Conservation (phyloP, 202 grass and related monocot genomes). For the Carex arenaria region DNA sequence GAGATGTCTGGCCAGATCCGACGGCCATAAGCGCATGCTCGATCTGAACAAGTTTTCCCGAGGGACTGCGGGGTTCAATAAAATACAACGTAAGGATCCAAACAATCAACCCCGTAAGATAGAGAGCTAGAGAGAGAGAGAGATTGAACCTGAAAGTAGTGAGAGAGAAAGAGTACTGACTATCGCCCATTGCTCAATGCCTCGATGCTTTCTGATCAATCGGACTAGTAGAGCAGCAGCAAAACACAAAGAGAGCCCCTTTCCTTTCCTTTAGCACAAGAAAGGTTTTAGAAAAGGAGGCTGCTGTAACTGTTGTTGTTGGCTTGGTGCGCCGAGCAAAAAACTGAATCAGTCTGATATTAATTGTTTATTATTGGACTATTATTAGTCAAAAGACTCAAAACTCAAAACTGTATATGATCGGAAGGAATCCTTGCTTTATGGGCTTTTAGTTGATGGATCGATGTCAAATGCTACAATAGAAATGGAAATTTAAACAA, state of each 20-base stretch:
- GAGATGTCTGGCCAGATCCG: conserved; percentile 92
- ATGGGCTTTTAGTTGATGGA: not conserved
- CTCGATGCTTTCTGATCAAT: conserved; percentile 4
- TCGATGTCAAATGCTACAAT: not conserved
- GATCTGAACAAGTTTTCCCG: conserved; percentile 89
- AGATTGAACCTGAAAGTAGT: conserved; percentile 77
- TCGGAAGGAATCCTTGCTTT: not conserved
- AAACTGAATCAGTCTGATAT: not conserved
- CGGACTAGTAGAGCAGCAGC: not conserved
- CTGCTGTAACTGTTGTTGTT: not conserved
- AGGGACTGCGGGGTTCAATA: conserved; percentile 28
- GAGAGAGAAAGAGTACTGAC: conserved; percentile 95
- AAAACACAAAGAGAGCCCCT: not conserved
- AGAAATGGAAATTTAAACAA: not conserved
- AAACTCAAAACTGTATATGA: not conserved
- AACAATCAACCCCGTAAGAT: conserved; percentile 1
- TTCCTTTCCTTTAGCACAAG: not conserved
- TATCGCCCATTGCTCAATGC: conserved; percentile 63
- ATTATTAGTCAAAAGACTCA: not conserved
- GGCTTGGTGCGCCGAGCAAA: too few species aligned
- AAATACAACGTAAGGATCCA: not conserved
- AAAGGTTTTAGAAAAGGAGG: conserved; percentile 14
- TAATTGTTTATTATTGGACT: not conserved
- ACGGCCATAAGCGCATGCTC: conserved; percentile 86
- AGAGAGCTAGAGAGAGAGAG: not conserved